These are phyloP conservation scores for Gynostemma pentaphyllum DNA, from an alignment of 306 rosid species.

Conservation along the genomic window DNA sequence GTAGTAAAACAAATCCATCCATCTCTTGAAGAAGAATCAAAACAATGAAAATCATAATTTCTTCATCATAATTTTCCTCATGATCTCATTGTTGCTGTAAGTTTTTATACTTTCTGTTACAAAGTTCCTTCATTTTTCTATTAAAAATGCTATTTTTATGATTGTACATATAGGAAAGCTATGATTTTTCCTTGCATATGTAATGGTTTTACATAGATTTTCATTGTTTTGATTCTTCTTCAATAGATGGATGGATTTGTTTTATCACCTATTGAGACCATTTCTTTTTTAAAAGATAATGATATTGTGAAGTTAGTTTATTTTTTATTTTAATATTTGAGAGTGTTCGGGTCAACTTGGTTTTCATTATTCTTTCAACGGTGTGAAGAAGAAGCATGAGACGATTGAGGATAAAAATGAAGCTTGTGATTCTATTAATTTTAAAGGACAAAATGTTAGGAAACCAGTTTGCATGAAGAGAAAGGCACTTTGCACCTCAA, in stretches of 20 bases:
- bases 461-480: constrained; percentile 44
- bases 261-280: constrained; percentile 75
- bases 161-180: too few species aligned
- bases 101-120: too few species aligned
- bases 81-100: constrained; percentile 60
- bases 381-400: constrained; percentile 44
- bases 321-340: too few species aligned
- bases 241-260: constrained; percentile 93
- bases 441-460: too few species aligned
- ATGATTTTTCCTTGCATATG: not conserved
- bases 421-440: too few species aligned
- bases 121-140: too few species aligned
- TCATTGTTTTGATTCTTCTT: constrained; percentile 1
- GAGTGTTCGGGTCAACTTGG: too few species aligned
- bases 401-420: constrained; percentile 17
- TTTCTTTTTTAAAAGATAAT: constrained; percentile 64
- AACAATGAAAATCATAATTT: not conserved
- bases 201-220: not conserved
- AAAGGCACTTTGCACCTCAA: constrained; percentile 52
- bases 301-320: constrained; percentile 61
- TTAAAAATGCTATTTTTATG: too few species aligned
- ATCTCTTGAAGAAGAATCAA: constrained; percentile 39
- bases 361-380: constrained; percentile 13
- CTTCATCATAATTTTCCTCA: constrained; percentile 50
- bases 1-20: constrained; percentile 85